Base-by-base conservation (phyloP, 495 filamentous ascomycete species). In the Annulohypoxylon bovei region DNA sequence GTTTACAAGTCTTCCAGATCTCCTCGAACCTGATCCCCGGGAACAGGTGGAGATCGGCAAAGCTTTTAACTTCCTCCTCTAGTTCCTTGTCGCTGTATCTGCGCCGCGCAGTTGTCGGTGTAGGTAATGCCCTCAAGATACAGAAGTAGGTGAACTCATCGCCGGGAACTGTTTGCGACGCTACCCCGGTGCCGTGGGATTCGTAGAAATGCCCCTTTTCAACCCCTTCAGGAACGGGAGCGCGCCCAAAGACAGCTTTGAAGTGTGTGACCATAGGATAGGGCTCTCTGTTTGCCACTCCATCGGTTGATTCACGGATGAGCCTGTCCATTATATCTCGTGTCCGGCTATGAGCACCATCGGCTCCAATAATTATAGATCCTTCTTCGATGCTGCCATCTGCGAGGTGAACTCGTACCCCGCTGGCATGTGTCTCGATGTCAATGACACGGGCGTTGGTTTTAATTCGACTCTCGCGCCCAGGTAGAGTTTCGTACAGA, bases 281-380 rank as follows among this genome's bases (percentile, higher is more conserved):
- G 8, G 30, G n/a, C 4, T 23, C 20, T 23, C 22, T 12, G 2
- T 27, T 20, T n/a, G 20, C 32, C 4, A 23, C 32, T 1, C 35
- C 53, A 0, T 56, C 22, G 8, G 53, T 23, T 18, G 53, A 56
- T 16, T 23, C 53, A 35, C 53, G 35, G 20, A 33, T 44, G 5
- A 65, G 53, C 22, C 18, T 50, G 1, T n/a, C 2, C 62, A 89
- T 79, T 63, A 83, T 81, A 22, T 74, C 56, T n/a, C 84, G 74
- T 14, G 82, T 81, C 22, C 74, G 75, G 55, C 81, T 83, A 62
- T 84, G 81, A 28, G 85, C 78, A 0, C 86, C 71, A 68, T 86
- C 84, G 12, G 78, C 80, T 0, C 85, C 86, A 5, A 86, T 67
- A 6, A 88, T 72, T 25, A 86, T 44, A 54, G 82, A 77, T 0